These are phyloP conservation scores for Urtica urens DNA, from an alignment of 306 rosid species.

Conservation along the genomic window DNA sequence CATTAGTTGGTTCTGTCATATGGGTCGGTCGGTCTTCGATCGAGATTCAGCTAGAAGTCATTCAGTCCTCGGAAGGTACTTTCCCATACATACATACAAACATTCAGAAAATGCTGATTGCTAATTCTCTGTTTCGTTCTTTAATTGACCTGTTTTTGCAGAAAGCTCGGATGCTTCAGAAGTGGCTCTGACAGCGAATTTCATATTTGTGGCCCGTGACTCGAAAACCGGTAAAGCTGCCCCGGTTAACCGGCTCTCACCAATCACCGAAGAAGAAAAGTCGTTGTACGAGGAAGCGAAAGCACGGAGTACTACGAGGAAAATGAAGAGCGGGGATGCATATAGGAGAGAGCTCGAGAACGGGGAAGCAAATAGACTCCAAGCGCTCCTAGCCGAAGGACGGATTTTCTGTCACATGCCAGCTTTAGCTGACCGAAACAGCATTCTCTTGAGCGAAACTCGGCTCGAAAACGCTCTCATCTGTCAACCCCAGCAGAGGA, in stretches of 20 bases:
- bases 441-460: slow-evolving; percentile 80
- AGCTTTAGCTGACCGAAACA: slow-evolving; percentile 84
- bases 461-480: slow-evolving; percentile 69
- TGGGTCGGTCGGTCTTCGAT: slow-evolving; percentile 96
- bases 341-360: slow-evolving; percentile 38
- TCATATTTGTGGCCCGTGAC: slow-evolving; percentile 96
- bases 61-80: slow-evolving; percentile 50
- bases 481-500: slow-evolving; percentile 97
- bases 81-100: neutral
- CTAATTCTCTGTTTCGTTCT: neutral
- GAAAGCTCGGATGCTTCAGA: slow-evolving; percentile 35
- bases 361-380: slow-evolving; percentile 21
- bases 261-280: slow-evolving; percentile 64
- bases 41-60: slow-evolving; percentile 76
- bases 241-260: slow-evolving; percentile 64
- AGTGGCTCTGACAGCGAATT: slow-evolving; percentile 72
- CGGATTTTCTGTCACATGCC: slow-evolving; percentile 28
- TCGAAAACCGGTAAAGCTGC: slow-evolving; percentile 82
- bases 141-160: slow-evolving; percentile 19
- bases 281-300: slow-evolving; percentile 66
- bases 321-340: slow-evolving; percentile 49
- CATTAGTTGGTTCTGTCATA: slow-evolving; percentile 75
- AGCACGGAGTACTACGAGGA: slow-evolving; percentile 54
- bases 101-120: neutral
- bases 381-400: slow-evolving; percentile 11